A percentile compares a stretch with the other conserved stretches of the same genome.
Evolutionary conservation across 2,329 filamentous ascomycete species (phyloP).

Genomic region (Fusarium sororula): DNA sequence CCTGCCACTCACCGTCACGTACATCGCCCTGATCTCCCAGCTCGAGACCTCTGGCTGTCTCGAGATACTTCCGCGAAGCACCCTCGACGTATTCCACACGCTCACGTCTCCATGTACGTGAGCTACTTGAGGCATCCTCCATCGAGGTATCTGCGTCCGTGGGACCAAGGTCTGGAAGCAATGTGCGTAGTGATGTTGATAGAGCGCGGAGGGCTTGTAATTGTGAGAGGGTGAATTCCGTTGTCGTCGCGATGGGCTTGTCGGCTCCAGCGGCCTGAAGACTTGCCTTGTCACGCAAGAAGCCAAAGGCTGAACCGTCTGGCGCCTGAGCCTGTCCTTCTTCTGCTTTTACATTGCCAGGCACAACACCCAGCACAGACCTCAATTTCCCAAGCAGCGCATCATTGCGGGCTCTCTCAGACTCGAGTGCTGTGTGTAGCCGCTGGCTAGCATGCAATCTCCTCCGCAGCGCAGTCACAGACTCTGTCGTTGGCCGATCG

Average conservation of each 20-base stretch:
- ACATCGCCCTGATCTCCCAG: conserved; percentile 69
- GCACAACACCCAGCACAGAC: conserved; percentile 48
- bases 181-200: conserved; percentile 65
- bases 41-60: conserved; percentile 74
- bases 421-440: conserved; percentile 73
- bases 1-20: conserved; percentile 72
- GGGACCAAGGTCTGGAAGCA: conserved; percentile 69
- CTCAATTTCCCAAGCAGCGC: conserved; percentile 73
- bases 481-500: conserved; percentile 67
- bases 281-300: conserved; percentile 63
- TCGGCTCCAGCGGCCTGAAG: conserved; percentile 61
- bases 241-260: conserved; percentile 73
- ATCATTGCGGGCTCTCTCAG: conserved; percentile 77
- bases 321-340: conserved; percentile 20
- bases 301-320: conserved; percentile 57
- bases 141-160: conserved; percentile 45
- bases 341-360: conserved; percentile 40
- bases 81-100: conserved; percentile 85
- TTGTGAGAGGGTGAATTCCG: conserved; percentile 83
- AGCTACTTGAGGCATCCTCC: conserved; percentile 45
- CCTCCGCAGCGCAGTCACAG: conserved; percentile 75
- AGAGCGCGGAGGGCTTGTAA: conserved; percentile 80
- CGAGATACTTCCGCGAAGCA: conserved; percentile 79
- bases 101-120: conserved; percentile 72
- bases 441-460: conserved; percentile 82